Percentiles rank a stretch among this genome's conserved stretches.
Evolutionary conservation across 176 grass and related monocot genomes (phyloP).

Genomic region (Pontederia paniculata): DNA sequence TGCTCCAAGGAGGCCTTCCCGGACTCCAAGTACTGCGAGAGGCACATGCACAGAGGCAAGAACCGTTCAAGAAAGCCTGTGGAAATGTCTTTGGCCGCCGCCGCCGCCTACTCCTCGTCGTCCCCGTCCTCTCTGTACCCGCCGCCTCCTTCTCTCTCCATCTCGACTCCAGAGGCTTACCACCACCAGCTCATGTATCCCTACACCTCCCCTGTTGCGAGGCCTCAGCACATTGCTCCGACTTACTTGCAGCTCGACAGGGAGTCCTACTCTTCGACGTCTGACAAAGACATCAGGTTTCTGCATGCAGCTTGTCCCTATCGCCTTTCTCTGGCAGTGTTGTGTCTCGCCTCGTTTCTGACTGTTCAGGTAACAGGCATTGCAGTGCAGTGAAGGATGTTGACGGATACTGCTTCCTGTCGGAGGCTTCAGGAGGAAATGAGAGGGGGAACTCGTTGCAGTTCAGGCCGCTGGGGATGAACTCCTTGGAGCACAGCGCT

Average conservation of each 20-base stretch:
- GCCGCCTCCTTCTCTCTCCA: neutral
- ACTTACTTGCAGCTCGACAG: slow-evolving; percentile 34
- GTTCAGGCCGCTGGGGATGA: slow-evolving; percentile 61
- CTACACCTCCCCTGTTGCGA: neutral
- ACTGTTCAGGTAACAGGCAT: slow-evolving; percentile 34
- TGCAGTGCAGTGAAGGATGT: slow-evolving; percentile 43
- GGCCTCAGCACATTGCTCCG: slow-evolving; percentile 10
- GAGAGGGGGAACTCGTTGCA: slow-evolving; percentile 57
- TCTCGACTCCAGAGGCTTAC: neutral
- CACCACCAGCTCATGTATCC: neutral
- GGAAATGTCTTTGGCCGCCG: slow-evolving; percentile 87
- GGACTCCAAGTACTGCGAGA: slow-evolving; percentile 98
- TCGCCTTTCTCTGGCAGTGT: neutral
- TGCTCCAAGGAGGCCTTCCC: slow-evolving; percentile 92
- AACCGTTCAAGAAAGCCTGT: slow-evolving; percentile 99
- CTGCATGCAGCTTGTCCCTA: neutral
- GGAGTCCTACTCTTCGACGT: slow-evolving; percentile 27
- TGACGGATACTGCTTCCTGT: slow-evolving; percentile 72
- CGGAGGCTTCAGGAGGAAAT: slow-evolving; percentile 35
- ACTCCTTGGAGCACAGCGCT: slow-evolving; percentile 13
- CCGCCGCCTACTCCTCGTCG: slow-evolving; percentile 5
- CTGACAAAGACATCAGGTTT: slow-evolving; percentile 34
- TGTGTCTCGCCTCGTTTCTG: neutral
- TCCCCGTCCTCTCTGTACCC: neutral
- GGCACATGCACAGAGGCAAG: slow-evolving; percentile 97